Base-by-base conservation (phyloP, 2,329 filamentous ascomycete species). In the Nannizzia gypsea region DNA sequence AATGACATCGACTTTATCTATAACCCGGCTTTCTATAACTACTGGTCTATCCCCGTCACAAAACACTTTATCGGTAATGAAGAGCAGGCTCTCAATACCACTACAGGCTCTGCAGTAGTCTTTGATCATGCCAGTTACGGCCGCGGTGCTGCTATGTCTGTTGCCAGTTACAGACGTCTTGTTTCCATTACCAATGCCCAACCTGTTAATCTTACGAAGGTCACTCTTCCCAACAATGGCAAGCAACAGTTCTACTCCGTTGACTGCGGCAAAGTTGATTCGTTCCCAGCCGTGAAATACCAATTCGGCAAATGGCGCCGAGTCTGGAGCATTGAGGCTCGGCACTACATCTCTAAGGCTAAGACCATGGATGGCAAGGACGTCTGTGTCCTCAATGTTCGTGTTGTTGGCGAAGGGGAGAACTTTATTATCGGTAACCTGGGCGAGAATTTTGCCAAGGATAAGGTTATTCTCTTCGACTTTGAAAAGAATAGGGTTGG, bases 61-160 rank as follows among this genome's bases (percentile, higher is more conserved):
- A 54, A 59, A 13, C 58, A 65, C 59, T 61, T 63, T 48, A 60
- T 65, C 24, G 64, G 64, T 52, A 57, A 65, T 42, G 60, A 65
- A 56, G 34, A 58, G 22, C 63, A 65, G 58, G 54, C 64, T 22
- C 46, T 65, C 26, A 65, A 65, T 56, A 61, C 60, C 22, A 62
- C 63, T 13, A 59, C 60, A 38, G 64, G 64, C n/a, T 58, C 63
- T 36, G 64, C 44, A 15, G 64, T 60, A 28, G 59, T 64, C 58
- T 65, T 65, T 34, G 64, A 65, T 57, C 61, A 65, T 58, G 64
- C 64, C 3, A 64, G 63, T 56, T 65, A 63, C 42, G 64, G 64
- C 11, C 64, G 63, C 54, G 64, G 64, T 36, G 64, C 63, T 9
- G 61, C 64, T 15, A 57, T 65, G 50, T 65, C 64, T 9, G 56